phyloP scores from a whole-genome alignment of 2,329 filamentous ascomycete species.

The Zarea fungicola region DNA sequence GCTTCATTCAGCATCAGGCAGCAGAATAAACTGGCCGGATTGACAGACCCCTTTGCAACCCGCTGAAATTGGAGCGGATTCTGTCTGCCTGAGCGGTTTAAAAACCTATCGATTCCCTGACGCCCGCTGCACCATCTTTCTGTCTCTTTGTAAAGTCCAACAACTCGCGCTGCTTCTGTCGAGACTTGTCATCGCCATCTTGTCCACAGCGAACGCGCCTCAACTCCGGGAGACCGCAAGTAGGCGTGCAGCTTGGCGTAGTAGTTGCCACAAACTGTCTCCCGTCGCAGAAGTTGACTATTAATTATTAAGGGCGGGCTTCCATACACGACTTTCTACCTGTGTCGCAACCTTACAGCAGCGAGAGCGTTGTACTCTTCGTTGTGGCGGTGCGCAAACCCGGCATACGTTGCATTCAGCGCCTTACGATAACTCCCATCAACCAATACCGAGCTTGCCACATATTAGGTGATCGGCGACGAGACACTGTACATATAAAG shows the following conservation, averaged over 20 bases:
- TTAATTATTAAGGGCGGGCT: no score
- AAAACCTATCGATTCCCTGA: not conserved
- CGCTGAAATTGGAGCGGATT: not conserved
- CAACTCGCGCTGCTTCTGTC: not conserved
- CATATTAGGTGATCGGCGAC: no score
- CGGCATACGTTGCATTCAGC: no score
- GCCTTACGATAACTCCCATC: no score
- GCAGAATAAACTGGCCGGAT: conserved; percentile 2
- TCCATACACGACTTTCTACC: not conserved
- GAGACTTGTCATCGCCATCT: conserved; percentile 4
- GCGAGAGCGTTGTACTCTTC: not conserved
- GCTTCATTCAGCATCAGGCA: conserved; percentile 7
- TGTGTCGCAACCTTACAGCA: not conserved
- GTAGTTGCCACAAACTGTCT: no score
- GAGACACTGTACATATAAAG: no score
- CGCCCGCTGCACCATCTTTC: not conserved
- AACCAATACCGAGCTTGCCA: no score
- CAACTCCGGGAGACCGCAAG: no score
- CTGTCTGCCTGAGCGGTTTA: conserved; percentile 5
- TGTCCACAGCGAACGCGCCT: no score
- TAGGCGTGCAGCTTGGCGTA: no score
- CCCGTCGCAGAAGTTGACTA: no score
- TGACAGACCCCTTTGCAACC: not conserved
- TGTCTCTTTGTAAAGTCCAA: not conserved
- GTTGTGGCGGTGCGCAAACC: conserved; percentile 1